phyloP scores from a whole-genome alignment of 192 early-diverging fungal species.

The Coemansia sp. region DNA sequence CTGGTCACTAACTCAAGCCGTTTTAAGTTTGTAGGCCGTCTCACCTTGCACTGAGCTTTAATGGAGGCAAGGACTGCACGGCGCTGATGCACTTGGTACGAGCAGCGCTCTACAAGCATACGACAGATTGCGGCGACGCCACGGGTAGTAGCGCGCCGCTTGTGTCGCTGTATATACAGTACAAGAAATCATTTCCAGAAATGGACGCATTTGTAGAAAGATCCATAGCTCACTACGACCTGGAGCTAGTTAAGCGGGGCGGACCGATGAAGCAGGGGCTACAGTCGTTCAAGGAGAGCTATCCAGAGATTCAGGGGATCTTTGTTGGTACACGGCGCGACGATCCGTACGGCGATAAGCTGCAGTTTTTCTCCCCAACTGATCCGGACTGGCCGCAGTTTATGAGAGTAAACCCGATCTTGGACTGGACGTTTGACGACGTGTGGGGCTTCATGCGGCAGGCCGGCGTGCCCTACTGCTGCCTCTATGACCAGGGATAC shows the following conservation, averaged over 20 bases:
- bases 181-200: slow-evolving; percentile 80
- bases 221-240: slow-evolving; percentile 69
- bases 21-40: slow-evolving; percentile 56
- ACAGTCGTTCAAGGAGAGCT: slow-evolving; percentile 65
- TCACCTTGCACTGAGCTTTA: slow-evolving; percentile 81
- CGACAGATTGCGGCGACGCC: background rate
- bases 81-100: slow-evolving; percentile 82
- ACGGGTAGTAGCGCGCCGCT: slow-evolving; percentile 26
- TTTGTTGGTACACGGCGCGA: slow-evolving; percentile 81
- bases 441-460: slow-evolving; percentile 79
- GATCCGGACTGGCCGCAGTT: slow-evolving; percentile 91
- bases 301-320: slow-evolving; percentile 69
- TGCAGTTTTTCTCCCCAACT: slow-evolving; percentile 68
- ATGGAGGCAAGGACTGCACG: slow-evolving; percentile 98
- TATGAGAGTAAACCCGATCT: slow-evolving; percentile 90
- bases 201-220: slow-evolving; percentile 86
- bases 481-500: slow-evolving; percentile 89
- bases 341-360: slow-evolving; percentile 71
- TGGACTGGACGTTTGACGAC: slow-evolving; percentile 87
- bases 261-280: slow-evolving; percentile 83
- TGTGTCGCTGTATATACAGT: slow-evolving; percentile 79
- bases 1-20: background rate
- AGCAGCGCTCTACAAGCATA: slow-evolving; percentile 63
- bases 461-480: slow-evolving; percentile 81
- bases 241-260: slow-evolving; percentile 68